Conservation (phyloP, 2,329 filamentous ascomycete species). For the Fusarium globosum region DNA sequence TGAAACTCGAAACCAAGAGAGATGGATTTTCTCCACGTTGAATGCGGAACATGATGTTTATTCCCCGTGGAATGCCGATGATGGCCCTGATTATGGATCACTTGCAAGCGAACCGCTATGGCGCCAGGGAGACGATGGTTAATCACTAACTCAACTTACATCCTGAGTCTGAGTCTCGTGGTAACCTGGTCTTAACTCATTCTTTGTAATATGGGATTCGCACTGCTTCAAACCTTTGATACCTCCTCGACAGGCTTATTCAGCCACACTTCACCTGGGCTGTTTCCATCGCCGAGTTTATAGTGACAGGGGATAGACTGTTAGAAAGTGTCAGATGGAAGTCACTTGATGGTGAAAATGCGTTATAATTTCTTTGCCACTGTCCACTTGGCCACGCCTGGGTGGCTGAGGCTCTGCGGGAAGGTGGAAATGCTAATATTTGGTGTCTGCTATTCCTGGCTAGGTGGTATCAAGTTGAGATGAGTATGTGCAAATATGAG, state of each 20-base stretch:
- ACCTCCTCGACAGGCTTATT: not conserved
- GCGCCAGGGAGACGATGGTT: constrained; percentile 3
- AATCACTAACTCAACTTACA: constrained; percentile 2
- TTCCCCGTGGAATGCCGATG: constrained; percentile 10
- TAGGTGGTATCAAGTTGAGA: constrained; percentile 34
- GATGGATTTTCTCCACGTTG: constrained; percentile 25
- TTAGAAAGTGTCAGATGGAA: not conserved
- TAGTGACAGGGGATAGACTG: not conserved
- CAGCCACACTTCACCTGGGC: not conserved
- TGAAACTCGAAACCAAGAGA: constrained; percentile 2
- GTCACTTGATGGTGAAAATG: not conserved
- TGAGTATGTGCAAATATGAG: constrained; percentile 27
- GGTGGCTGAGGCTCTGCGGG: constrained; percentile 40
- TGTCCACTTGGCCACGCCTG: constrained; percentile 34
- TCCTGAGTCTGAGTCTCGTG: not conserved
- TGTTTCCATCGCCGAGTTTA: not conserved
- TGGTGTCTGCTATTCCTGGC: constrained; percentile 8
- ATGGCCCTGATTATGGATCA: constrained; percentile 24
- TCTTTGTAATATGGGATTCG: not conserved
- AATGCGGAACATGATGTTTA: constrained; percentile 32
- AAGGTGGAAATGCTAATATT: constrained; percentile 21
- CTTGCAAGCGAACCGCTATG: constrained; percentile 19
- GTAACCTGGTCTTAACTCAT: not conserved
- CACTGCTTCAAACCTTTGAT: not conserved
- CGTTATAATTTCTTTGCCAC: constrained; percentile 15